Evolutionary conservation across 1,284 basidiomycete species (phyloP).

Genomic region (Stygiomarasmius scandens): DNA sequence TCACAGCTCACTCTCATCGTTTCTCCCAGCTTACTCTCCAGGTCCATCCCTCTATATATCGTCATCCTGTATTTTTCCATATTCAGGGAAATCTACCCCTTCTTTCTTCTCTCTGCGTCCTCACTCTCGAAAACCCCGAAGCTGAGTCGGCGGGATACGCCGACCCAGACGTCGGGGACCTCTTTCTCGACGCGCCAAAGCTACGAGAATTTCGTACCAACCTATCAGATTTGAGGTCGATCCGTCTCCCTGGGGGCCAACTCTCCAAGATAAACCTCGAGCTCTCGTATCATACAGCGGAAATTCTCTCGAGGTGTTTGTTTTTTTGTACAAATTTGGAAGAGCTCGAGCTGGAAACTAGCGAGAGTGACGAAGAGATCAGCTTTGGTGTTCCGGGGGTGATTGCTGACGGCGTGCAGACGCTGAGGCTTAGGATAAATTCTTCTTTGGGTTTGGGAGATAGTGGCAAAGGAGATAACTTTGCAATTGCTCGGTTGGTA

Average conservation of each 20-base stretch:
- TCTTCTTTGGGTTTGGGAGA: background rate
- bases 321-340: background rate
- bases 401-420: background rate
- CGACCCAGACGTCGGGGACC: background rate
- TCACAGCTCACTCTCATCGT: background rate
- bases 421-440: background rate
- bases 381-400: background rate
- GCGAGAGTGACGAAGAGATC: background rate
- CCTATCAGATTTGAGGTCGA: background rate
- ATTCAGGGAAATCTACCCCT: background rate
- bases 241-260: background rate
- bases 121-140: background rate
- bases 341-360: background rate
- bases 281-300: background rate
- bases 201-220: background rate
- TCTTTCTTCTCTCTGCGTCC: background rate
- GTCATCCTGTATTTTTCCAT: background rate
- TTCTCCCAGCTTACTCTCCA: background rate
- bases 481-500: background rate
- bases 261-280: background rate
- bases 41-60: background rate
- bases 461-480: background rate
- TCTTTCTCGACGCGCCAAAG: background rate
- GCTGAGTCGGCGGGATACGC: background rate
- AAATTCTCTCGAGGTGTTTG: background rate